Conservation (phyloP, 2,329 filamentous ascomycete species). For the Colletotrichum musae region DNA sequence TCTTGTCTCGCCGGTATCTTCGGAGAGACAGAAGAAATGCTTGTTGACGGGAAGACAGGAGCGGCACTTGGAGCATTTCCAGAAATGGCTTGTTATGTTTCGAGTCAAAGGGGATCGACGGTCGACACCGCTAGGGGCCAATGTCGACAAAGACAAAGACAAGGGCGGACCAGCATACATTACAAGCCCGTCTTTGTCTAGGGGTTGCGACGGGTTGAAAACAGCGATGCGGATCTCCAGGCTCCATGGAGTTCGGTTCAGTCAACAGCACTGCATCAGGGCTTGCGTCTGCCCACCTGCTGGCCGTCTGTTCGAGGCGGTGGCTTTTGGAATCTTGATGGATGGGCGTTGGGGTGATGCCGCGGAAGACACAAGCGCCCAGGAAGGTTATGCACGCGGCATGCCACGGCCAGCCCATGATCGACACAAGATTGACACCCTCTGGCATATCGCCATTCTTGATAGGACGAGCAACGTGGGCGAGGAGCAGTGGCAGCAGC, state of each 20-base stretch:
- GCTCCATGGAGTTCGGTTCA: not conserved
- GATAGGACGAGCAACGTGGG: slow-evolving; percentile 27
- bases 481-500: slow-evolving; percentile 28
- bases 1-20: slow-evolving; percentile 30
- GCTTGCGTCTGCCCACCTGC: too few relatives aligned
- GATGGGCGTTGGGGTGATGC: slow-evolving; percentile 3
- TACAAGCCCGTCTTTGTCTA: slow-evolving; percentile 3
- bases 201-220: slow-evolving; percentile 36
- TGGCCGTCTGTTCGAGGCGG: too few relatives aligned
- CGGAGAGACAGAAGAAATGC: slow-evolving; percentile 9
- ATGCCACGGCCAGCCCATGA: slow-evolving; percentile 32
- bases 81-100: slow-evolving; percentile 39
- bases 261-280: too few relatives aligned
- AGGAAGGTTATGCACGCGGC: slow-evolving; percentile 31
- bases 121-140: slow-evolving; percentile 6
- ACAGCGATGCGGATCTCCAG: slow-evolving; percentile 31
- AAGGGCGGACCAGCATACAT: slow-evolving; percentile 1
- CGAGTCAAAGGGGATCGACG: slow-evolving; percentile 28
- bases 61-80: slow-evolving; percentile 17
- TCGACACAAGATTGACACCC: slow-evolving; percentile 33
- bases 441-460: slow-evolving; percentile 8
- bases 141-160: slow-evolving; percentile 27
- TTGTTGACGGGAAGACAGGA: slow-evolving; percentile 10
- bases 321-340: not conserved
- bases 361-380: slow-evolving; percentile 10